A percentile compares a stretch with the other conserved stretches of the same genome.
These are phyloP conservation scores for Cyamopsis tetragonoloba DNA, from an alignment of 306 rosid genomes.

Conservation along the genomic window DNA sequence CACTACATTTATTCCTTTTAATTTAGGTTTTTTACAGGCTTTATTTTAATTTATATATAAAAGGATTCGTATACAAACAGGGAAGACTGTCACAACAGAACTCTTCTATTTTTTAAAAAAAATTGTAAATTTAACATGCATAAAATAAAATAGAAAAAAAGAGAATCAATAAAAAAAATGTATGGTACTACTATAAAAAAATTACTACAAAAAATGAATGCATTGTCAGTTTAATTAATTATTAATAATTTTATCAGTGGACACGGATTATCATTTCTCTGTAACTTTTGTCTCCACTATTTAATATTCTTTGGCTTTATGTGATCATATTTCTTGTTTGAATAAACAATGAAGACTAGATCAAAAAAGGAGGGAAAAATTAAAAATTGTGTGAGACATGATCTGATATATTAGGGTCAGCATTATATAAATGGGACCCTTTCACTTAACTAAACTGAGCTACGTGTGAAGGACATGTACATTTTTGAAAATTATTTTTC, in stretches of 20 bases:
- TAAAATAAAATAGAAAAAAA: no score
- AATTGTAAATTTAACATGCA: no score
- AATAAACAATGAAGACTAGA: background rate
- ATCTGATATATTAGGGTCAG: slow-evolving; percentile 21
- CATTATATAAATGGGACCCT: slow-evolving; percentile 14
- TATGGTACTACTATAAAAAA: no score
- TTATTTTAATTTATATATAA: no score
- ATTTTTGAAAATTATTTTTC: background rate
- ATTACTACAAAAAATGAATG: no score
- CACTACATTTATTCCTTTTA: no score
- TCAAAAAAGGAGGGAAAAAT: background rate
- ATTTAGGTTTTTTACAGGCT: no score
- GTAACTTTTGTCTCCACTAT: background rate
- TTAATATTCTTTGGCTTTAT: background rate
- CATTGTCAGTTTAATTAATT: background rate
- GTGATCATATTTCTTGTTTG: background rate
- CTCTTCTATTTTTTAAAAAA: no score
- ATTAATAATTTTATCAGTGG: background rate
- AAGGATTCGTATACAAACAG: no score
- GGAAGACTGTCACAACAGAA: no score
- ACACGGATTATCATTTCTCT: background rate
- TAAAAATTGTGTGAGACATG: background rate
- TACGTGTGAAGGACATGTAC: background rate
- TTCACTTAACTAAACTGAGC: background rate
- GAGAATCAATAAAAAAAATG: no score